Evolutionary conservation across 768 basidiomycete species (phyloP).

Genomic region (Mycena vulgaris): DNA sequence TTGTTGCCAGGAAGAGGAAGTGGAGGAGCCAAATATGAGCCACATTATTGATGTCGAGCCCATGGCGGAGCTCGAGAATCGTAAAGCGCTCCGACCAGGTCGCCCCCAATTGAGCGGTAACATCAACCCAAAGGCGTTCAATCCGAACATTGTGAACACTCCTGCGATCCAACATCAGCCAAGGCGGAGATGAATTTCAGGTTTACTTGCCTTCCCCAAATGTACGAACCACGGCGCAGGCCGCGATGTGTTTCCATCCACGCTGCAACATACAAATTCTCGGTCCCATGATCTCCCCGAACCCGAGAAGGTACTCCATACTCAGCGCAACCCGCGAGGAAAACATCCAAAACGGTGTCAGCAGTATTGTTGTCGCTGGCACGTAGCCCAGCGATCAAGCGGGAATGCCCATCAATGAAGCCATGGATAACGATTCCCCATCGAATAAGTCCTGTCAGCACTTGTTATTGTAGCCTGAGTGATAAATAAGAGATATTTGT

Average conservation of each 20-base stretch:
- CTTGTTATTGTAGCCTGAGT: too few species aligned
- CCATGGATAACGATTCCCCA: not conserved
- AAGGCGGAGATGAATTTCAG: not conserved
- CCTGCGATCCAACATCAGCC: constrained; percentile 33
- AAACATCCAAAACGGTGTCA: not conserved
- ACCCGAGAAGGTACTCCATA: not conserved
- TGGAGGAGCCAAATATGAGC: constrained; percentile 60
- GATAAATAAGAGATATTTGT: not conserved
- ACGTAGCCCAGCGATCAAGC: not conserved
- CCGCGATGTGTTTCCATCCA: not conserved
- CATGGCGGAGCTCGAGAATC: constrained; percentile 47
- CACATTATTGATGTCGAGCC: constrained; percentile 45
- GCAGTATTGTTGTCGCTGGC: not conserved
- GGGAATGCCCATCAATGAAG: not conserved
- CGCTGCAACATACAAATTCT: not conserved
- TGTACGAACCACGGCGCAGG: not conserved
- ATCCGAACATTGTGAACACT: constrained; percentile 59
- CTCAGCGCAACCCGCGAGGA: not conserved
- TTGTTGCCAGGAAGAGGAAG: constrained; percentile 50
- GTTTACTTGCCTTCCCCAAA: not conserved
- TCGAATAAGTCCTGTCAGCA: not conserved
- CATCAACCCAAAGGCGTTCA: constrained; percentile 56
- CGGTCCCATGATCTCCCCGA: not conserved
- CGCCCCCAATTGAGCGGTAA: constrained; percentile 49
- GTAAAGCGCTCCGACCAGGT: constrained; percentile 58